Evolutionary conservation across 306 rosid genomes (phyloP), one percentile per base, ranked within the genome.

Genomic region (Prunus dulcis): DNA sequence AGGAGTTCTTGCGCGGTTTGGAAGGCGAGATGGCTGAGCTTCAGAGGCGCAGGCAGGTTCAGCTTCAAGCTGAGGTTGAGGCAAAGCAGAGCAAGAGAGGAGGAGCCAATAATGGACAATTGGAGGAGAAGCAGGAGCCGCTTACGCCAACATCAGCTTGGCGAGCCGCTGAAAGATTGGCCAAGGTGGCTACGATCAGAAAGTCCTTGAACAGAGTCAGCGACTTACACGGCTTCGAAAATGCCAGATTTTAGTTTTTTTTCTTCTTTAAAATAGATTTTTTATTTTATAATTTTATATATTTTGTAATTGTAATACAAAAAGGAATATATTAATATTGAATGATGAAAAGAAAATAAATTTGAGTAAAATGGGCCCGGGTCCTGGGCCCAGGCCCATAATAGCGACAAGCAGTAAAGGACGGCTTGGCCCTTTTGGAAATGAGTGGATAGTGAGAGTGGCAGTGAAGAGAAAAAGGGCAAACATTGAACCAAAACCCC

Each of bases 161-260:
- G 99, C 73, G 98, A 76, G 93, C 99, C 22, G 99, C 99, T 0
- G 98, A 92, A 85, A 89, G 93, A 61, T 60, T 96, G 69, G 99
- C 99, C 45, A 92, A 96, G 64, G 96, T 96, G 47, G 99, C 99
- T 19, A 96, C 89, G 6, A 89, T 92, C 96, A 96, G 96, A 30
- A 96, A 96, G 90, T 92, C 98, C 0, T 85, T 92, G 99, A 96
- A 96, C 80, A 88, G 98, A 88, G 99, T 96, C 70, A 96, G 99
- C 74, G 99, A 96, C 43, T 80, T 96, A 72, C 99, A 96, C 88
- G 99, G 99, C 43, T 96, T 96, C 52, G 99, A 96, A 77, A 91
- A 92, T 64, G 99, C 99, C 72, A 91, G 99, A 89, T 96, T 96
- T 85, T 96, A 95, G 86, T 61, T 84, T 81, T 38, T 45, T 50